Evolutionary conservation across 805 yeast species (phyloP).

Genomic region (Clavispora fructus): DNA sequence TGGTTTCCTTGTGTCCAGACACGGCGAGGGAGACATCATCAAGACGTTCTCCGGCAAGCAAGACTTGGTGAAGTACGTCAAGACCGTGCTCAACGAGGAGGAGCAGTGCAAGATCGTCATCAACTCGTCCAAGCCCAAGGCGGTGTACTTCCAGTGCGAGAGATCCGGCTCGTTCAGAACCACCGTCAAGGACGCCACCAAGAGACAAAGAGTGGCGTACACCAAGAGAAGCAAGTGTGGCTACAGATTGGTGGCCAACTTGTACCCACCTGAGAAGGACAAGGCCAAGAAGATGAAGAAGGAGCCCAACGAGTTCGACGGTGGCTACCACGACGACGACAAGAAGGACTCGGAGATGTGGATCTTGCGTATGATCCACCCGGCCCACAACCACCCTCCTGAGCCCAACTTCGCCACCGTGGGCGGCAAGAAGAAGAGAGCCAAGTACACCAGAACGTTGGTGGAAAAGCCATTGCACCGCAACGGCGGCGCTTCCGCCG

Average conservation of each 20-base stretch:
- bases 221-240: constrained; percentile 45
- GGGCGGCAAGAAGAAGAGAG: constrained; percentile 33
- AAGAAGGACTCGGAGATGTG: constrained; percentile 33
- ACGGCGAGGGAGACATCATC: constrained; percentile 19
- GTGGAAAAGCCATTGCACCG: constrained; percentile 41
- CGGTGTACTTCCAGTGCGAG: constrained; percentile 45
- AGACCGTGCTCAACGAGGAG: constrained; percentile 31
- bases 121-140: constrained; percentile 43
- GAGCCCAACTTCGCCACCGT: constrained; percentile 28
- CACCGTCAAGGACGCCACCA: constrained; percentile 40
- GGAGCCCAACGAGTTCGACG: constrained; percentile 21
- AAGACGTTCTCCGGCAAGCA: constrained; percentile 17
- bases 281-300: constrained; percentile 27
- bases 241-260: constrained; percentile 33
- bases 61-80: constrained; percentile 28
- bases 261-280: constrained; percentile 42
- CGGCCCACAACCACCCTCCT: constrained; percentile 41
- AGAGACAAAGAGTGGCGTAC: constrained; percentile 44
- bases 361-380: constrained; percentile 44
- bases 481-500: constrained; percentile 14
- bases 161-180: constrained; percentile 42
- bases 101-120: constrained; percentile 40
- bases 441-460: constrained; percentile 34
- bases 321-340: constrained; percentile 13
- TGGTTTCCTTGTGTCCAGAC: constrained; percentile 15